Conservation (phyloP, 2,329 filamentous ascomycete genomes). For the Pyricularia pennisetigena region DNA sequence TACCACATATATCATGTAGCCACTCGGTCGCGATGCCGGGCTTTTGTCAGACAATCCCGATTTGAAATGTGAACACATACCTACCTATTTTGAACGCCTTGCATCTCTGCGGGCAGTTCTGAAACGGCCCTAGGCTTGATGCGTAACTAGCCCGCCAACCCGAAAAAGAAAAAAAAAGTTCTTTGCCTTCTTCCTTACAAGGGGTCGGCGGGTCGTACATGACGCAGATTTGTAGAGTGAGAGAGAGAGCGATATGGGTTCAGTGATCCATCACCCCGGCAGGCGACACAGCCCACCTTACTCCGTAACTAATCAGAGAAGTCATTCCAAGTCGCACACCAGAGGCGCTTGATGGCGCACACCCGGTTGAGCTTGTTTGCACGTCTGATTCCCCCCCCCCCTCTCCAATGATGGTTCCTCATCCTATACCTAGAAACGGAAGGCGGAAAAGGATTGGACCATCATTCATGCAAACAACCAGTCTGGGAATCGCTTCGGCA, state of each 20-base stretch:
- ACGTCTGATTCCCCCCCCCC: background rate
- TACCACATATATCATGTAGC: background rate
- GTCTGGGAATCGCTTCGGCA: background rate
- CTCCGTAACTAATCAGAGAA: background rate
- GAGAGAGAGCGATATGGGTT: background rate
- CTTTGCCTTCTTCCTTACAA: background rate
- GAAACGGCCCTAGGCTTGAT: background rate
- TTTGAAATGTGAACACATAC: background rate
- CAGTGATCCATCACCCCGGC: no score
- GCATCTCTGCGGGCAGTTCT: background rate
- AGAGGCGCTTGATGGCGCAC: background rate
- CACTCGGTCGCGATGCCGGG: background rate
- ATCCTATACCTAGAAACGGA: background rate
- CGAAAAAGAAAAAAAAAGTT: background rate
- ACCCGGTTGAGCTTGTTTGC: background rate
- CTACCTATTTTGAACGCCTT: background rate
- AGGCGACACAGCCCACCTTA: background rate
- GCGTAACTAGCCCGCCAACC: background rate
- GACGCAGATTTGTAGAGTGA: background rate
- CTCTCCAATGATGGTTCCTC: background rate
- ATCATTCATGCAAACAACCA: no score
- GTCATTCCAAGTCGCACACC: background rate
- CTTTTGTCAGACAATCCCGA: background rate
- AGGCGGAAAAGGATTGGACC: background rate
- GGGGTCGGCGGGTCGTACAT: background rate